A percentile compares a stretch with the other conserved stretches of the same genome.
These are phyloP conservation scores for Yamadazyma tumulicola DNA, from an alignment of 805 yeast genomes.

Conservation along the genomic window DNA sequence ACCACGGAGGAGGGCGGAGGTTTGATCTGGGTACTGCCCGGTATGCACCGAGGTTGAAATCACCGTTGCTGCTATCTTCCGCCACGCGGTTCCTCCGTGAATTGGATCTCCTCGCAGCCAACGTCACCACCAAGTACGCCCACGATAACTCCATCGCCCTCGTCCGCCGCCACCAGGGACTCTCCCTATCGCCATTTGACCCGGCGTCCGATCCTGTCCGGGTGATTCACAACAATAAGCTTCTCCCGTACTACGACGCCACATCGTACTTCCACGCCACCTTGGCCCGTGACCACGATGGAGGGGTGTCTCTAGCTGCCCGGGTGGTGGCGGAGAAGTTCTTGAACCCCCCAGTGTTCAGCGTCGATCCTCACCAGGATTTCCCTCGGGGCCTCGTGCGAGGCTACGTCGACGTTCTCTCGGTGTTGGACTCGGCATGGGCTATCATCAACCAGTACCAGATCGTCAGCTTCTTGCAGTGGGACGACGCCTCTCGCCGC, in stretches of 20 bases:
- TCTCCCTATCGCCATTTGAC: conserved; percentile 10
- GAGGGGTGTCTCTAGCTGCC: conserved; percentile 33
- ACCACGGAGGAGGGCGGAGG: not conserved
- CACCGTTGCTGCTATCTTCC: too few species aligned
- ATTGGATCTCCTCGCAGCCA: conserved; percentile 22
- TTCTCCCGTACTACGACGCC: conserved; percentile 36
- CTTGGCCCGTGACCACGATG: conserved; percentile 31
- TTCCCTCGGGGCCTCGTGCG: conserved; percentile 24
- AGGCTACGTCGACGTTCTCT: conserved; percentile 27
- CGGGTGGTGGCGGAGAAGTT: conserved; percentile 31
- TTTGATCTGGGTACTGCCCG: not conserved
- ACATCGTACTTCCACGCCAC: conserved; percentile 34
- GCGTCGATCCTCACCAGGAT: conserved; percentile 11
- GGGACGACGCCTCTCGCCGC: not conserved
- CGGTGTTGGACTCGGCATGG: conserved; percentile 22
- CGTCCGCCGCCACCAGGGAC: conserved; percentile 16
- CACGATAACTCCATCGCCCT: conserved; percentile 14
- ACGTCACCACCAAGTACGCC: conserved; percentile 22
- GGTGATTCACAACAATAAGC: conserved; percentile 31
- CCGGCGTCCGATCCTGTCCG: conserved; percentile 22
- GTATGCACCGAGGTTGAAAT: too few species aligned
- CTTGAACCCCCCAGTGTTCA: conserved; percentile 12
- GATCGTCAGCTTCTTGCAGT: conserved; percentile 25
- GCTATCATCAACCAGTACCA: conserved; percentile 37
- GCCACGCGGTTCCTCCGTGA: conserved; percentile 24